Base-by-base conservation (phyloP, 176 grass and related monocot genomes). In the Melocanna baccifera region DNA sequence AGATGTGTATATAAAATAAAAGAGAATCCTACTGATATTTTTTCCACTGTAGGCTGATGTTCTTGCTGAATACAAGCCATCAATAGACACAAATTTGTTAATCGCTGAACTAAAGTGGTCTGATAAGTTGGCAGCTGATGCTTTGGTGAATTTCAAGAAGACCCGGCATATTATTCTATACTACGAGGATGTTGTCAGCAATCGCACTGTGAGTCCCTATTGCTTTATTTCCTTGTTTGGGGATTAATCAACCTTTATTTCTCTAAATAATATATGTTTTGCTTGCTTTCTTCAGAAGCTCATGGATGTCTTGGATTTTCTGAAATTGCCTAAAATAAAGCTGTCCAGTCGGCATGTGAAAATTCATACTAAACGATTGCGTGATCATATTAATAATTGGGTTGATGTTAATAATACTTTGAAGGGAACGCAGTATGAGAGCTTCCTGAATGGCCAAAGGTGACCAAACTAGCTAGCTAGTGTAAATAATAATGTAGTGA, bases 311-410 rank as follows among this genome's bases (percentile, higher is more conserved):
- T 81, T 94, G 66, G 86, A 92, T 74, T 96, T 98, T 91, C 78
- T 98, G 23, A 87, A 80, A 92, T 64, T 96, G 87, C 96, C 93
- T 3, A 90, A 82, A 66, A 75, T 67, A 63, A 89, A 91, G 30
- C 70, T 96, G 61, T 92, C 70, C 29, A 98, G 96, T 41, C 85
- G 89, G 12, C 93, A 98, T 69, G 89, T 98, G 61, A 96, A 96
- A 88, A 98, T 98, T 51, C 96, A 98, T 68, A 92, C 86, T 71
- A 95, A 88, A 81, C 81, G 64, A 28, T 83, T 96, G 59, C 69
- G 77, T 23, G 77, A 94, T 79, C 96, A 94, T 71, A 85, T 98
- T 58, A 81, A 92, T 73, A 98, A 98, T 66, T 98, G 96, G 93
- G 81, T 47, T 55, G 93, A 82, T 52, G 91, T 98, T 82, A 89